Evolutionary conservation across 2,329 filamentous ascomycete species (phyloP).

Genomic region (Davidsoniella australis): DNA sequence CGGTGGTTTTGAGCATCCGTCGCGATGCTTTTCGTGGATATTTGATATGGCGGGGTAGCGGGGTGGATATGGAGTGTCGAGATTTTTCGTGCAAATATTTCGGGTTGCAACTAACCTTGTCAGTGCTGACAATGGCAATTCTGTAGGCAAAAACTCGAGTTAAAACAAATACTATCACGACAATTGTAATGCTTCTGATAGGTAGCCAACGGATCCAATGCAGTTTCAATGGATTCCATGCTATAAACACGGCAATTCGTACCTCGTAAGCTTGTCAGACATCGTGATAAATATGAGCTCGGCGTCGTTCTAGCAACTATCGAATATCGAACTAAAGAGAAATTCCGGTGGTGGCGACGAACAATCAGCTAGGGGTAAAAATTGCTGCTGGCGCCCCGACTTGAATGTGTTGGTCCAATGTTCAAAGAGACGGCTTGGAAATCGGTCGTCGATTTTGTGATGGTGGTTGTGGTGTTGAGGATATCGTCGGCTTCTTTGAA

Average conservation of each 20-base stretch:
- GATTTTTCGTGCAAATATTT: slow-evolving; percentile 5
- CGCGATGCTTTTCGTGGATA: background rate
- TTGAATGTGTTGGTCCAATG: background rate
- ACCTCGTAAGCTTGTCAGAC: slow-evolving; percentile 93
- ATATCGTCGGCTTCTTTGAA: background rate
- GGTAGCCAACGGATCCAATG: background rate
- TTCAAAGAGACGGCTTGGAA: background rate
- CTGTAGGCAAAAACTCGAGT: slow-evolving; percentile 27
- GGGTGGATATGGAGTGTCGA: slow-evolving; percentile 14
- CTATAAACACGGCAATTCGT: slow-evolving; percentile 22
- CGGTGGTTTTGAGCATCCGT: background rate
- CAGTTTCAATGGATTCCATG: too few relatives aligned
- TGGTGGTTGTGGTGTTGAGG: too few relatives aligned
- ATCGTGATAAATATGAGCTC: slow-evolving; percentile 31
- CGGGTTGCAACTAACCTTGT: slow-evolving; percentile 54
- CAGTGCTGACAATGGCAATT: slow-evolving; percentile 96
- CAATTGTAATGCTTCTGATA: background rate
- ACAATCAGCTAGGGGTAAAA: background rate
- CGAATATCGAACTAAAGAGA: slow-evolving; percentile 1
- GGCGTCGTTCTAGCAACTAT: background rate
- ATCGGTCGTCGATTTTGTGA: too few relatives aligned
- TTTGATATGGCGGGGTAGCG: slow-evolving; percentile 22
- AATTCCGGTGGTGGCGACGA: background rate
- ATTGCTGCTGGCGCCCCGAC: background rate
- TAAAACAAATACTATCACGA: background rate